Conservation (phyloP, 441 rosid species). For the Daphne laureola region DNA sequence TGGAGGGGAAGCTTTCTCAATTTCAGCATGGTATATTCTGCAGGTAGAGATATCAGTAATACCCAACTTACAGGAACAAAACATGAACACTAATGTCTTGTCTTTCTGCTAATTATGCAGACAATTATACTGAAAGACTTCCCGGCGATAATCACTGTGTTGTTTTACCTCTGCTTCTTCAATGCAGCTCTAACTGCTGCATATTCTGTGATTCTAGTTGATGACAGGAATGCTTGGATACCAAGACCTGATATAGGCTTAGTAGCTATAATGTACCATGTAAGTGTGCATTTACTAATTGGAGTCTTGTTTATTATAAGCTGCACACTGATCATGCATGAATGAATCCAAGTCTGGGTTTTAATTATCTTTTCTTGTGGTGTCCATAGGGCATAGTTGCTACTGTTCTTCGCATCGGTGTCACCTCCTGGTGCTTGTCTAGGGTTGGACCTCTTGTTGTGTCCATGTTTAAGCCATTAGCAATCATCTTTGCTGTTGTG, state of each 20-base stretch:
- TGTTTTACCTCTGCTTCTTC: constrained; percentile 20
- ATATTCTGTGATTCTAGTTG: constrained; percentile 25
- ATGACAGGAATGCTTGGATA: constrained; percentile 36
- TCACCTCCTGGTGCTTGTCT: constrained; percentile 24
- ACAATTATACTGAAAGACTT: constrained; percentile 29
- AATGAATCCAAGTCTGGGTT: background rate
- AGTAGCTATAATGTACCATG: constrained; percentile 14
- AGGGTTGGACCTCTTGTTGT: constrained; percentile 29
- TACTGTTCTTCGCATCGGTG: constrained; percentile 2
- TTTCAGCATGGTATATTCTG: constrained; percentile 26
- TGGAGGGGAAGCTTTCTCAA: constrained; percentile 20
- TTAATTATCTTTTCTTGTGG: background rate
- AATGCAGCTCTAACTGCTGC: constrained; percentile 20
- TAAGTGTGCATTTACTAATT: background rate
- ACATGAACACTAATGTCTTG: background rate
- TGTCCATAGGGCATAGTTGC: constrained; percentile 21
- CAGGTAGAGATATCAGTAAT: too few species aligned
- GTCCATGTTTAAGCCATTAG: constrained; percentile 39
- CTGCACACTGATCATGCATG: too few species aligned
- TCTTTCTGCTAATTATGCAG: constrained; percentile 17
- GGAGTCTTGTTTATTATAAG: too few species aligned
- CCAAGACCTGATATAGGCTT: constrained; percentile 24
- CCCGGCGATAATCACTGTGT: constrained; percentile 29
- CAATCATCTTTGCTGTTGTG: constrained; percentile 20
- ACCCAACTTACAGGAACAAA: too few species aligned